Percentiles rank a stretch among this genome's conserved stretches.
These are phyloP conservation scores for Podosphaera fusca DNA, from an alignment of 2,329 filamentous ascomycete species.

Conservation along the genomic window DNA sequence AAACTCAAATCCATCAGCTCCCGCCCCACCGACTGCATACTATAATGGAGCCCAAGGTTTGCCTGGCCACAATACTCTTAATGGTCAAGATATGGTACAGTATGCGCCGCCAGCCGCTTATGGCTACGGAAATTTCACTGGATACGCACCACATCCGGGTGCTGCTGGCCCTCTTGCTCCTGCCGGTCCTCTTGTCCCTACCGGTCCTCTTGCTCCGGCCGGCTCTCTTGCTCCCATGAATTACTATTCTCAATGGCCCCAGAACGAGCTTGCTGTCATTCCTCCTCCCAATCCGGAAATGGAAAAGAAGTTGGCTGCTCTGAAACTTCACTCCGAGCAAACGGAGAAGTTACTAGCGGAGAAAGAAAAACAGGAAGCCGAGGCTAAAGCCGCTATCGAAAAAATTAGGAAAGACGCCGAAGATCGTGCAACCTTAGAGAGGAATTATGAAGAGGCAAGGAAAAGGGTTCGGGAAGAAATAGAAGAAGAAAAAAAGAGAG, in stretches of 20 bases:
- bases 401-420: constrained; percentile 23
- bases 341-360: constrained; percentile 19
- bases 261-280: constrained; percentile 9
- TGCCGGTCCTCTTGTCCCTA: too few species aligned
- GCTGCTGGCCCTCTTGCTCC: constrained; percentile 1
- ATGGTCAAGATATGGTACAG: constrained; percentile 14
- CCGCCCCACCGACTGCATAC: constrained; percentile 11
- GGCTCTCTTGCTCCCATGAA: constrained; percentile 6
- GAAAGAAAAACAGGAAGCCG: constrained; percentile 17
- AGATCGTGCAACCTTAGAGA: constrained; percentile 20
- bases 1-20: constrained; percentile 7
- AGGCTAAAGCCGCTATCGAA: constrained; percentile 23
- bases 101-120: constrained; percentile 12
- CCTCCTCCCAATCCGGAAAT: constrained; percentile 9
- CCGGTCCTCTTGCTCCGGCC: constrained; percentile 4
- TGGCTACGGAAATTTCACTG: constrained; percentile 9
- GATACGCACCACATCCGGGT: constrained; percentile 7
- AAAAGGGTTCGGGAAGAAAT: constrained; percentile 6
- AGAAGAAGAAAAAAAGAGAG: constrained; percentile 5
- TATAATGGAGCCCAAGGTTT: constrained; percentile 10
- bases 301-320: constrained; percentile 35
- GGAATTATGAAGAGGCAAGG: constrained; percentile 5
- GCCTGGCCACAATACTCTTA: constrained; percentile 14
- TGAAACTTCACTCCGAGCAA: constrained; percentile 24
- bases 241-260: constrained; percentile 11